Percentiles rank a stretch among this genome's conserved stretches.
Conservation (phyloP, 2,329 filamentous ascomycete genomes). For the Epichloe baconii region DNA sequence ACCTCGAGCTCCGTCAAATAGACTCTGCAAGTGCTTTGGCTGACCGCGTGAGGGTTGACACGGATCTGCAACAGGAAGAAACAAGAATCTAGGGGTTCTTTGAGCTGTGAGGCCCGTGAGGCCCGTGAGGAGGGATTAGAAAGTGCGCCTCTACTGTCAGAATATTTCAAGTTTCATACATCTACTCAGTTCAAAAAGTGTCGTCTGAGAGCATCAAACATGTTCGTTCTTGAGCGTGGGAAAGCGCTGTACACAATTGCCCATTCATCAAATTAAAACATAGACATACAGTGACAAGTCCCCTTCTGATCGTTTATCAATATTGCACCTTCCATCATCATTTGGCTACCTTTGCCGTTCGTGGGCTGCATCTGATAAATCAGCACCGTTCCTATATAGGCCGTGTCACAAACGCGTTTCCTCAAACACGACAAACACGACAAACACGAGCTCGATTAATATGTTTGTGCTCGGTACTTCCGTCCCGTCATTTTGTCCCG, state of each 20-base stretch:
- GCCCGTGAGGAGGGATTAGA: not conserved
- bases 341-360: not conserved
- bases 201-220: not conserved
- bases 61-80: constrained; percentile 18
- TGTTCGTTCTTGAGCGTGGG: not conserved
- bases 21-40: constrained; percentile 11
- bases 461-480: constrained; percentile 10
- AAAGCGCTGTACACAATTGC: not conserved
- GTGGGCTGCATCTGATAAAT: not conserved
- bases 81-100: constrained; percentile 17
- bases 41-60: constrained; percentile 9
- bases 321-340: not conserved
- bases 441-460: constrained; percentile 5
- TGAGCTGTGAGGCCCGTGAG: not conserved
- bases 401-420: not conserved
- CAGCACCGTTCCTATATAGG: not conserved
- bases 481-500: constrained; percentile 12
- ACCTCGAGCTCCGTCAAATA: constrained; percentile 21
- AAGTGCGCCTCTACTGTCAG: too few relatives aligned
- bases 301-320: not conserved
- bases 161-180: too few relatives aligned
- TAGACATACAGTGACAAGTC: not conserved
- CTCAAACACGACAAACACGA: not conserved
- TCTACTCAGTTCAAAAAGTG: not conserved
- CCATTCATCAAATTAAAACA: not conserved